A percentile compares a stretch with the other conserved stretches of the same genome.
Evolutionary conservation across 1,139 yeast genomes (phyloP).

Genomic region (Candida albicans): DNA sequence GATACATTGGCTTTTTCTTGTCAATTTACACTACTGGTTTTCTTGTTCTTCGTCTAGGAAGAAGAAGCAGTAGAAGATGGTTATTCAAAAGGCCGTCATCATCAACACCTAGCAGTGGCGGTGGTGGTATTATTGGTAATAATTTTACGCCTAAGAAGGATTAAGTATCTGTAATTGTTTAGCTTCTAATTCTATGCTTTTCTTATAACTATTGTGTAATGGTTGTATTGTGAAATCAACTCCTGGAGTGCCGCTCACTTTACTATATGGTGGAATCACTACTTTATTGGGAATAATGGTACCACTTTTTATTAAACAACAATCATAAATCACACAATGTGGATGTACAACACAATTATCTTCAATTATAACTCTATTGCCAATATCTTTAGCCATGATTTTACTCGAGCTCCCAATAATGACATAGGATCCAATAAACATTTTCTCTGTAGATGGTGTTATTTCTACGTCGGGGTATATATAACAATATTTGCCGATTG

Average conservation of each 20-base stretch:
- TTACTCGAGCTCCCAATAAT: constrained; percentile 46
- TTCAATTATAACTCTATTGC: constrained; percentile 58
- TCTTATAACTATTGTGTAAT: constrained; percentile 43
- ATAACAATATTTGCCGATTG: constrained; percentile 49
- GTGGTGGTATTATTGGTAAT: constrained; percentile 21
- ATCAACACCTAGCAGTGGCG: constrained; percentile 8
- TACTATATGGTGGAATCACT: constrained; percentile 62
- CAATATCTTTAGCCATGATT: constrained; percentile 52
- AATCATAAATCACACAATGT: constrained; percentile 58
- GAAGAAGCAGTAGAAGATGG: constrained; percentile 8
- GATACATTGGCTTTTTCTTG: constrained; percentile 34
- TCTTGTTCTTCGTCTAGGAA: constrained; percentile 7
- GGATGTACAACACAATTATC: constrained; percentile 37
- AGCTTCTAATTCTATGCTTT: constrained; percentile 42
- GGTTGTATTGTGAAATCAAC: constrained; percentile 26
- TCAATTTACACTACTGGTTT: constrained; percentile 11
- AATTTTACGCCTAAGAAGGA: constrained; percentile 23
- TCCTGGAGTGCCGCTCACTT: constrained; percentile 46
- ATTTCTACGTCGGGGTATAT: constrained; percentile 31
- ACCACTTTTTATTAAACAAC: constrained; percentile 52
- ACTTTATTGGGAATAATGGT: constrained; percentile 54
- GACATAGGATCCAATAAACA: constrained; percentile 56
- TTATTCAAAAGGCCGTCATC: constrained; percentile 4
- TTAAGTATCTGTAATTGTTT: constrained; percentile 30
- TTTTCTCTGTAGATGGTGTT: constrained; percentile 29